Conservation (phyloP, 352 stramenopile genomes). For the Globisporangium megalacanthum region DNA sequence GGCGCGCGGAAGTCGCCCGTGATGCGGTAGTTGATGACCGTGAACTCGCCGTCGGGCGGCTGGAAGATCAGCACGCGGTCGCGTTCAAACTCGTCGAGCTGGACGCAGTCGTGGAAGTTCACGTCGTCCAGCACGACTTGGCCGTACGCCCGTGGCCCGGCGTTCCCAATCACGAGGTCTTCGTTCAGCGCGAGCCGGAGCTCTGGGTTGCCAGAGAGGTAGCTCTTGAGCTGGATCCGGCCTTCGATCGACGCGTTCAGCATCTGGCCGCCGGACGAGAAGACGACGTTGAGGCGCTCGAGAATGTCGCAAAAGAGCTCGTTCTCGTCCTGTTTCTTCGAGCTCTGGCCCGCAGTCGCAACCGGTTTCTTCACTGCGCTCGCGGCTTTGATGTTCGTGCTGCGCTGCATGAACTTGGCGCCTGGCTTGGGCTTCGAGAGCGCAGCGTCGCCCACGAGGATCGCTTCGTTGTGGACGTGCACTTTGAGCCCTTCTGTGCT, state of each 20-base stretch:
- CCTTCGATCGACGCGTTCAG: conserved; percentile 98
- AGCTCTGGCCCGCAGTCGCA: conserved; percentile 54
- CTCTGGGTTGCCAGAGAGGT: conserved; percentile 97
- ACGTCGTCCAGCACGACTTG: conserved; percentile 96
- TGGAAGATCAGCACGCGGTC: conserved; percentile 87
- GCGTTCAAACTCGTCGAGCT: conserved; percentile 93
- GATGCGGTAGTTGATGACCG: conserved; percentile 97
- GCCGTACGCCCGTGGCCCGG: conserved; percentile 76
- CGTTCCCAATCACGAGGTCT: conserved; percentile 94
- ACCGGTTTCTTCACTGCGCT: conserved; percentile 90
- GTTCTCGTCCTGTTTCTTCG: conserved; percentile 91
- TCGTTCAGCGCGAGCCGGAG: conserved; percentile 95
- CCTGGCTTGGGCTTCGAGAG: conserved; percentile 88
- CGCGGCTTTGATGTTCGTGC: conserved; percentile 70
- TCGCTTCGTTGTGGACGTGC: conserved; percentile 98
- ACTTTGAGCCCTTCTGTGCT: conserved; percentile 97
- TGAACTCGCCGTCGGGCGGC: conserved; percentile 70
- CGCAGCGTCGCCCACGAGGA: conserved; percentile 85
- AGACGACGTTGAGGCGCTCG: conserved; percentile 97
- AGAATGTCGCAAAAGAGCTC: conserved; percentile 99
- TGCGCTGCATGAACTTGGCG: conserved; percentile 81
- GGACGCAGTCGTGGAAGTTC: conserved; percentile 99
- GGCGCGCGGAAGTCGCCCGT: conserved; percentile 96
- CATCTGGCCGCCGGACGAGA: conserved; percentile 95
- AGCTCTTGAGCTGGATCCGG: conserved; percentile 98